Evolutionary conservation across 495 filamentous ascomycete genomes (phyloP).

Genomic region (Aspergillus carlsbadensis): DNA sequence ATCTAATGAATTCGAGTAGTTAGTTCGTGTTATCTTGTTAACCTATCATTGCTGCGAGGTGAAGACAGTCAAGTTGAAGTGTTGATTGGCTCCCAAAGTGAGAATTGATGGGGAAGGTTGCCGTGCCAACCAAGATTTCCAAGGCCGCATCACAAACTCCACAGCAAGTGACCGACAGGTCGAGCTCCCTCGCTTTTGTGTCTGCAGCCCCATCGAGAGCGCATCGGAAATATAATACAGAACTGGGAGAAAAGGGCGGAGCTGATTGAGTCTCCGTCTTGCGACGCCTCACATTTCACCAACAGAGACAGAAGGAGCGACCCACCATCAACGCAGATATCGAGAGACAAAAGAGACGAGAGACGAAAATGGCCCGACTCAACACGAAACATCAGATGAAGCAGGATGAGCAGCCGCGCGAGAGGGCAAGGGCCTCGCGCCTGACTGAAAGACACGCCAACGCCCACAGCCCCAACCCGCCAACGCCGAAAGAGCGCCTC

Average conservation of each 20-base stretch:
- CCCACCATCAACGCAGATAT: not conserved
- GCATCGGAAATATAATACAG: not conserved
- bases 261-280: not conserved
- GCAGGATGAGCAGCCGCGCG: not conserved
- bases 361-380: slow-evolving; percentile 23
- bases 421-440: slow-evolving; percentile 1
- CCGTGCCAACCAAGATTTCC: slow-evolving; percentile 16
- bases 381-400: slow-evolving; percentile 18
- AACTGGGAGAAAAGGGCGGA: no score
- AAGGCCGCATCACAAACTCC: not conserved
- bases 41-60: no score
- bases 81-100: no score
- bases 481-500: slow-evolving; percentile 2
- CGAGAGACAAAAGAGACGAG: not conserved
- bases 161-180: not conserved
- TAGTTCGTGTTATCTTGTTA: no score
- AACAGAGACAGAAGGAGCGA: not conserved
- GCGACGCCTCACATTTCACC: not conserved
- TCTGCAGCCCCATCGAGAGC: not conserved
- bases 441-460: not conserved
- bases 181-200: not conserved
- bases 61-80: no score
- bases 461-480: not conserved
- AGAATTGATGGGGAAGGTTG: slow-evolving; percentile 4
- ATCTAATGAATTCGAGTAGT: not conserved